Conservation (phyloP, 1,284 basidiomycete species). For the Volvariella surrecta region DNA sequence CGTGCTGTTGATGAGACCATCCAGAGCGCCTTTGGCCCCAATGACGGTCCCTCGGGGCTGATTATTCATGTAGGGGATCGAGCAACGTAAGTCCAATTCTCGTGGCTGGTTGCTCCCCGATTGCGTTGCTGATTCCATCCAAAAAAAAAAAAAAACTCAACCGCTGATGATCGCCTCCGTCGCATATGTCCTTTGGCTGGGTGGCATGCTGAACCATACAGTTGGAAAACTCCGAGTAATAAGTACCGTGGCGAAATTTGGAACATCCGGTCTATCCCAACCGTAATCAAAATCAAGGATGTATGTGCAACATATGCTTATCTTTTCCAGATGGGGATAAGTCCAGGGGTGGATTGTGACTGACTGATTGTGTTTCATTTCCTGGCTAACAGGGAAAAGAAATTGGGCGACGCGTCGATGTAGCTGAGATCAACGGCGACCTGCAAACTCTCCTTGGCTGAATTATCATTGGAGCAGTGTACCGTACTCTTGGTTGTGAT, state of each 20-base stretch:
- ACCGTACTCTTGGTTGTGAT: too few relatives aligned
- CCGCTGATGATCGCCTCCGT: not conserved
- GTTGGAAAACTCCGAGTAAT: conserved; percentile 63
- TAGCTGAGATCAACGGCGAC: conserved; percentile 3
- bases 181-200: conserved; percentile 3
- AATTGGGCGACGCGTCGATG: conserved; percentile 4
- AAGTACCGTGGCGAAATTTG: conserved; percentile 58
- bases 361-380: too few relatives aligned
- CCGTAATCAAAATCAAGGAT: conserved; percentile 59
- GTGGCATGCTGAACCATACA: too few relatives aligned
- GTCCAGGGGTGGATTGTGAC: too few relatives aligned
- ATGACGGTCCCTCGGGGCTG: conserved; percentile 48
- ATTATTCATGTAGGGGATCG: conserved; percentile 71
- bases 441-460: conserved; percentile 1
- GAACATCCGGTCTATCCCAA: conserved; percentile 61
- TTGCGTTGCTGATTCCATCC: too few relatives aligned
- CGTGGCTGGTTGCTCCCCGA: too few relatives aligned
- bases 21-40: conserved; percentile 42
- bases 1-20: conserved; percentile 55
- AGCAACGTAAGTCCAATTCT: conserved; percentile 44
- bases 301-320: conserved; percentile 37
- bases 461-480: too few relatives aligned
- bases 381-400: conserved; percentile 5
- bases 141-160: too few relatives aligned
- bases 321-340: conserved; percentile 1